Percentiles rank a stretch among this genome's conserved stretches.
phyloP scores from a whole-genome alignment of 2,329 filamentous ascomycete species.

The Fusarium tjaetaba region DNA sequence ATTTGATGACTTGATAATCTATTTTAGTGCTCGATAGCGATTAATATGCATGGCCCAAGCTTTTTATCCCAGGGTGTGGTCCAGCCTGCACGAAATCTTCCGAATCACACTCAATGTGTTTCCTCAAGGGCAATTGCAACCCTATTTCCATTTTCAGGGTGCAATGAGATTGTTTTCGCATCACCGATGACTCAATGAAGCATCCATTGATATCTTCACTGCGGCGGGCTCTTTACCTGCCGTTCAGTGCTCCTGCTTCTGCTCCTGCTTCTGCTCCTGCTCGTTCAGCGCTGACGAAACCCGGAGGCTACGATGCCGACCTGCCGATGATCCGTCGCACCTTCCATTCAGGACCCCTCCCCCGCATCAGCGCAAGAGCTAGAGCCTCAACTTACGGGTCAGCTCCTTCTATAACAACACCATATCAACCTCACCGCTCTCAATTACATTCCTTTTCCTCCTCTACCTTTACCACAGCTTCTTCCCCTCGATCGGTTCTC shows the following conservation, averaged over 20 bases:
- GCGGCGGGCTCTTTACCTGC: conserved; percentile 10
- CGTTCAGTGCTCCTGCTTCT: neutral
- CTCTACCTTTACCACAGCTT: conserved; percentile 5
- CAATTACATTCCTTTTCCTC: conserved; percentile 5
- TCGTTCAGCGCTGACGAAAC: neutral
- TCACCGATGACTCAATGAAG: conserved; percentile 15
- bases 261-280: neutral
- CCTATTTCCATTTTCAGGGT: neutral
- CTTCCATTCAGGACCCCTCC: conserved; percentile 42
- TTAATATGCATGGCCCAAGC: conserved; percentile 3
- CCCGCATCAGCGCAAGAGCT: conserved; percentile 38
- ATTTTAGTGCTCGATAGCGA: neutral
- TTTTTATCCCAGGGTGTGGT: neutral
- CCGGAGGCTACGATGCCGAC: conserved; percentile 27
- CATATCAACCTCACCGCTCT: neutral
- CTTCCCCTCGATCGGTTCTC: neutral
- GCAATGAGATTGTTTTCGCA: neutral
- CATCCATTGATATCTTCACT: neutral
- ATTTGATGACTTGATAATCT: neutral
- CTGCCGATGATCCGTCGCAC: conserved; percentile 36
- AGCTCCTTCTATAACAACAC: conserved; percentile 12
- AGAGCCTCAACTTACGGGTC: conserved; percentile 27
- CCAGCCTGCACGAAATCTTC: conserved; percentile 1
- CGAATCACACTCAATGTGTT: neutral
- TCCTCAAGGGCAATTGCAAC: conserved; percentile 7